Evolutionary conservation across 495 filamentous ascomycete genomes (phyloP).

Genomic region (Trichoderma parareesei): DNA sequence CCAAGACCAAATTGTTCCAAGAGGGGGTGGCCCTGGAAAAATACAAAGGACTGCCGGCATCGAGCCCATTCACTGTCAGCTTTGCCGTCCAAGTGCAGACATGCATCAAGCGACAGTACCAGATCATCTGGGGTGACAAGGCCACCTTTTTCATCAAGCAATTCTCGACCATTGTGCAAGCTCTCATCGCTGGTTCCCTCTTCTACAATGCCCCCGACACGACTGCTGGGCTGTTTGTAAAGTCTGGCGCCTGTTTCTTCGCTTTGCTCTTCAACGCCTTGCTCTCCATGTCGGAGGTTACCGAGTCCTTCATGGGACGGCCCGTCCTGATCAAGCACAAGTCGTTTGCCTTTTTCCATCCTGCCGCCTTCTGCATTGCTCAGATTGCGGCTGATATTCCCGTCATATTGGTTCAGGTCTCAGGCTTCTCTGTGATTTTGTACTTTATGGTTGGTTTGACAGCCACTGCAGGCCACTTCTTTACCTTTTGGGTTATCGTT

Average conservation of each 20-base stretch:
- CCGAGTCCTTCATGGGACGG: conserved; percentile 57
- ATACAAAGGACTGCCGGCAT: conserved; percentile 30
- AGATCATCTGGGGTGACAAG: conserved; percentile 54
- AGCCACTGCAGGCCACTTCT: conserved; percentile 68
- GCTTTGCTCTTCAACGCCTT: conserved; percentile 74
- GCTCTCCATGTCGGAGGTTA: conserved; percentile 69
- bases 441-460: conserved; percentile 73
- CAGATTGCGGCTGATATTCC: conserved; percentile 71
- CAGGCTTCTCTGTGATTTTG: conserved; percentile 64
- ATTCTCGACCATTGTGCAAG: conserved; percentile 48
- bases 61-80: conserved; percentile 49
- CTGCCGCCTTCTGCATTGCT: conserved; percentile 69
- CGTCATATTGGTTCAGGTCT: conserved; percentile 58
- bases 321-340: conserved; percentile 79
- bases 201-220: conserved; percentile 65
- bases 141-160: conserved; percentile 54
- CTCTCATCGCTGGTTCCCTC: conserved; percentile 66
- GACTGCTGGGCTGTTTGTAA: conserved; percentile 43
- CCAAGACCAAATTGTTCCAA: conserved; percentile 42
- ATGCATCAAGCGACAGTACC: conserved; percentile 46
- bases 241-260: conserved; percentile 58
- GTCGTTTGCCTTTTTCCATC: conserved; percentile 75
- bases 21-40: conserved; percentile 38
- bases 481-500: conserved; percentile 59
- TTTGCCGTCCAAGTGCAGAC: conserved; percentile 51